A percentile compares a stretch with the other conserved stretches of the same genome.
phyloP scores from a whole-genome alignment of 225 moss, liverwort and hornwort genomes.

The Ulota crispa region DNA sequence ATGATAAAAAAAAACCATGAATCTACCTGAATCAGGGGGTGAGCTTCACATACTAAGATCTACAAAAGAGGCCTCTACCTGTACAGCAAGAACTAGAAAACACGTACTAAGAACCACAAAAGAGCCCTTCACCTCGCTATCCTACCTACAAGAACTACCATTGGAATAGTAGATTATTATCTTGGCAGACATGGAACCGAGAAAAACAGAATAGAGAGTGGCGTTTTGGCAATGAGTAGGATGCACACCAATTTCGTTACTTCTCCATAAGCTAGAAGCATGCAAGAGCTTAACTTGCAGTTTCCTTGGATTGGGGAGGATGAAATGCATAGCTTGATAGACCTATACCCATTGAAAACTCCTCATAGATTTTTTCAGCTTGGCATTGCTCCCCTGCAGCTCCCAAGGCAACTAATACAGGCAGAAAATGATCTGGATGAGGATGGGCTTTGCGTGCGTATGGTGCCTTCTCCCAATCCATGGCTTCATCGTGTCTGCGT shows the following conservation, averaged over 20 bases:
- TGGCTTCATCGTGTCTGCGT: conserved; percentile 60
- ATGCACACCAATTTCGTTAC: neutral
- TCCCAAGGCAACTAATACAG: conserved; percentile 73
- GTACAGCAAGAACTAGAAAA: too few species aligned
- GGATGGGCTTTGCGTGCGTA: conserved; percentile 73
- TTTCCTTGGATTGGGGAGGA: conserved; percentile 15
- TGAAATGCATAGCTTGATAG: conserved; percentile 59
- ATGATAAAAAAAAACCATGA: neutral
- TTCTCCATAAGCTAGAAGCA: neutral
- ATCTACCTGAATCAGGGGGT: neutral
- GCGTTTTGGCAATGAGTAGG: neutral
- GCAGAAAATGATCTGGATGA: conserved; percentile 70
- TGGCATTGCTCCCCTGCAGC: conserved; percentile 63
- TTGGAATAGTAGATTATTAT: neutral
- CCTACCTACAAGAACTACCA: neutral
- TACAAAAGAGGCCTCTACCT: neutral
- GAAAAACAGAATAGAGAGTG: neutral
- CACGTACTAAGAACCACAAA: neutral
- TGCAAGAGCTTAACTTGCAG: neutral
- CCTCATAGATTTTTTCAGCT: conserved; percentile 50
- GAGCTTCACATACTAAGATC: neutral
- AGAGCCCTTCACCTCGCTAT: neutral
- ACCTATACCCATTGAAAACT: conserved; percentile 46
- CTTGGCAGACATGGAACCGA: neutral
- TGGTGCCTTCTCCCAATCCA: conserved; percentile 72